phyloP scores from a whole-genome alignment of 78 protist species.

The Cavenderia fasciculata region DNA sequence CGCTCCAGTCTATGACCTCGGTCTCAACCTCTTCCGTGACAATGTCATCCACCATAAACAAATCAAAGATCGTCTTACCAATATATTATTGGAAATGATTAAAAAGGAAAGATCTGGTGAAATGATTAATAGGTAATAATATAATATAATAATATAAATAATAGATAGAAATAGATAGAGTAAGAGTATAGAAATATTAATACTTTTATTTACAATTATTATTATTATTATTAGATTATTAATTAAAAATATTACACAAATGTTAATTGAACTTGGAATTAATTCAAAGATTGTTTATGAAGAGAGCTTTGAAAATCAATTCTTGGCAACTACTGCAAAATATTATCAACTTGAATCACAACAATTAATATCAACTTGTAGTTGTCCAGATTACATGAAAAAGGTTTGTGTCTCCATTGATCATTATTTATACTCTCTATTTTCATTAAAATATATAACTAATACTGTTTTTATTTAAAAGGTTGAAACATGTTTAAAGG shows the following conservation, averaged over 20 bases:
- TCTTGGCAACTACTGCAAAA: conserved; percentile 74
- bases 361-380: conserved; percentile 68
- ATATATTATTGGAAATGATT: conserved; percentile 74
- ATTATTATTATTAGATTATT: conserved; percentile 19
- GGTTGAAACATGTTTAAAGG: conserved; percentile 84
- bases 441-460: not conserved
- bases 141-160: not conserved
- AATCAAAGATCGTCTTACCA: conserved; percentile 73
- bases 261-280: conserved; percentile 90
- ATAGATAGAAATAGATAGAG: not conserved
- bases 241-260: conserved; percentile 77
- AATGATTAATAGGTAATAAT: conserved; percentile 67
- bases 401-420: conserved; percentile 23
- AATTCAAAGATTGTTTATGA: conserved; percentile 78
- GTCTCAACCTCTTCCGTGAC: conserved; percentile 85
- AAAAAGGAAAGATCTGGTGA: conserved; percentile 87
- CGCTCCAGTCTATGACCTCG: conserved; percentile 86
- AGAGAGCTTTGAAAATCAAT: conserved; percentile 88
- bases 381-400: conserved; percentile 90
- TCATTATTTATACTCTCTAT: not conserved
- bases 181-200: no score
- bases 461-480: conserved; percentile 14
- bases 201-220: not conserved
- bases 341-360: conserved; percentile 84
- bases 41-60: conserved; percentile 54